Evolutionary conservation across 1,139 yeast genomes (phyloP).

Genomic region (Komagataea norvegica): DNA sequence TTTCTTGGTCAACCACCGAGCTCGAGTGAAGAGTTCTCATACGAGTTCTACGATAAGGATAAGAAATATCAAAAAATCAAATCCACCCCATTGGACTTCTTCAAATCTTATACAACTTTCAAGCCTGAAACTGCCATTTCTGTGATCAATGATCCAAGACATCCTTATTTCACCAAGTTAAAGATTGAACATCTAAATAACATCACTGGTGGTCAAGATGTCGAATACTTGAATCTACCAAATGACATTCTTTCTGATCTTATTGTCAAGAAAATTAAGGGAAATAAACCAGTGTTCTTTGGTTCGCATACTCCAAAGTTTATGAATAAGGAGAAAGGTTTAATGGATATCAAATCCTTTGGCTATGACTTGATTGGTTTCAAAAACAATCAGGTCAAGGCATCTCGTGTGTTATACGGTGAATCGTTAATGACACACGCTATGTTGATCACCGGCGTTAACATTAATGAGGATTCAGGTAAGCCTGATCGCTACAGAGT

Average conservation of each 20-base stretch:
- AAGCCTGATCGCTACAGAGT: slow-evolving; percentile 74
- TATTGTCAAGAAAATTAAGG: slow-evolving; percentile 62
- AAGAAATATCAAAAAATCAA: slow-evolving; percentile 50
- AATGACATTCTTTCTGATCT: slow-evolving; percentile 52
- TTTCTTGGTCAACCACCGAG: slow-evolving; percentile 75
- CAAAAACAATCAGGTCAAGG: slow-evolving; percentile 52
- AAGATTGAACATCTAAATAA: slow-evolving; percentile 73
- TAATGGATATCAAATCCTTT: slow-evolving; percentile 67
- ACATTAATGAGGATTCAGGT: slow-evolving; percentile 43
- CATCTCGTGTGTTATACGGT: slow-evolving; percentile 50
- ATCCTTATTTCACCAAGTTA: slow-evolving; percentile 54
- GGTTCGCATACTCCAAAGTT: slow-evolving; percentile 81
- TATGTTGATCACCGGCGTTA: slow-evolving; percentile 79
- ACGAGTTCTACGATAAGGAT: slow-evolving; percentile 76
- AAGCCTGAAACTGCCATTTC: slow-evolving; percentile 57
- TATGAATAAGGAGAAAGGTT: slow-evolving; percentile 52
- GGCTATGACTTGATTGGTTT: slow-evolving; percentile 61
- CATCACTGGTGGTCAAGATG: slow-evolving; percentile 55
- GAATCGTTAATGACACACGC: slow-evolving; percentile 82
- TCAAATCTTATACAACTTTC: slow-evolving; percentile 46
- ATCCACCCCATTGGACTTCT: slow-evolving; percentile 62
- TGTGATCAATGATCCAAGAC: slow-evolving; percentile 76
- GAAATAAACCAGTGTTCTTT: slow-evolving; percentile 74
- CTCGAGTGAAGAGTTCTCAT: slow-evolving; percentile 57
- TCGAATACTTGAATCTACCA: slow-evolving; percentile 64